Conservation (phyloP, 1,284 basidiomycete species). For the Pseudozyma sp. region DNA sequence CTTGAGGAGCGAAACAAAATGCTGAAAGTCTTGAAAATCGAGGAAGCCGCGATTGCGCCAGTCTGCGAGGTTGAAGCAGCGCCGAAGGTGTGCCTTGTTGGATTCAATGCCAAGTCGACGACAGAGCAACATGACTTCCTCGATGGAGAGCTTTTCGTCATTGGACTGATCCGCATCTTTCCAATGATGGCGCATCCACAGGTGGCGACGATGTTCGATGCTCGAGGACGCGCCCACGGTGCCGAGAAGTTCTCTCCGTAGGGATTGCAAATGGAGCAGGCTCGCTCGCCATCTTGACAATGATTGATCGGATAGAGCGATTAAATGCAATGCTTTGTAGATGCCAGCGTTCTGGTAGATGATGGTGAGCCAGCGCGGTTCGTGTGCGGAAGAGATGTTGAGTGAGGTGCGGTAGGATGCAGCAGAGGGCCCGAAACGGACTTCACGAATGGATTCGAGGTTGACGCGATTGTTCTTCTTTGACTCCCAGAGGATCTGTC, state of each 20-base stretch:
- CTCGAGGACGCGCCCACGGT: constrained; percentile 55
- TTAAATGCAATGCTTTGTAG: constrained; percentile 92
- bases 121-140: constrained; percentile 82
- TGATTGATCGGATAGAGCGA: constrained; percentile 79
- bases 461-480: constrained; percentile 80
- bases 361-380: constrained; percentile 79
- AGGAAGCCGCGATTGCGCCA: constrained; percentile 76
- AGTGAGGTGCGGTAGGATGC: constrained; percentile 83
- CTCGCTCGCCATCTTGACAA: constrained; percentile 73
- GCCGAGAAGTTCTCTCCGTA: constrained; percentile 57
- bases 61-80: constrained; percentile 83
- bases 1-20: constrained; percentile 86
- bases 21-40: constrained; percentile 84
- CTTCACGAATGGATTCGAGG: constrained; percentile 89
- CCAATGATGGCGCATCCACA: constrained; percentile 88
- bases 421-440: constrained; percentile 82
- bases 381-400: constrained; percentile 71
- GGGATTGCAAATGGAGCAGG: constrained; percentile 70
- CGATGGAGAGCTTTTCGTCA: constrained; percentile 78
- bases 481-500: constrained; percentile 85
- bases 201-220: constrained; percentile 75
- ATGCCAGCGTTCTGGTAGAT: constrained; percentile 80
- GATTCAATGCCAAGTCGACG: constrained; percentile 79
- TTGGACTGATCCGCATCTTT: constrained; percentile 76
- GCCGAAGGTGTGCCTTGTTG: constrained; percentile 75